These are phyloP conservation scores for Eucalyptus sp. DNA, from an alignment of 345 rosid species.

Conservation along the genomic window DNA sequence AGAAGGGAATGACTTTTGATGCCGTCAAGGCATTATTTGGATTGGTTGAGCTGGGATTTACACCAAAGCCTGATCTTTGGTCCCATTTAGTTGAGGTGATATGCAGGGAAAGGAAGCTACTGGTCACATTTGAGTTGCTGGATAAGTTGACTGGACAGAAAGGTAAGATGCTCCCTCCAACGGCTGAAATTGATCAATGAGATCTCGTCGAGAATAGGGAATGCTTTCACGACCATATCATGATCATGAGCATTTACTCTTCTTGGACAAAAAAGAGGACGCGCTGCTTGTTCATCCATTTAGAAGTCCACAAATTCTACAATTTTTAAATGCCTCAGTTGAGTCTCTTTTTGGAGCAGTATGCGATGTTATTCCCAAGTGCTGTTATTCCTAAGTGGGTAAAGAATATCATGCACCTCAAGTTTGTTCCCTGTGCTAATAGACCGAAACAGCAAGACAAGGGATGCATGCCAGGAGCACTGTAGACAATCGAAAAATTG, in stretches of 20 bases:
- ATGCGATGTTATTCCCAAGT: background rate
- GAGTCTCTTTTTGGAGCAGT: background rate
- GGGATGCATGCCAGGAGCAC: background rate
- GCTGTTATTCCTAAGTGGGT: background rate
- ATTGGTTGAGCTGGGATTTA: conserved; percentile 46
- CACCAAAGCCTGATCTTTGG: conserved; percentile 57
- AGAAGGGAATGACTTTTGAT: conserved; percentile 38
- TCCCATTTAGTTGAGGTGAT: conserved; percentile 33
- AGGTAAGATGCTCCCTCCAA: background rate
- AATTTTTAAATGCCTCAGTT: background rate
- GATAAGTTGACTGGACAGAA: conserved; percentile 31
- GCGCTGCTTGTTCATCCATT: background rate
- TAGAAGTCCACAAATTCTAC: background rate
- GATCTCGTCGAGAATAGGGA: background rate
- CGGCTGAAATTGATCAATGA: background rate
- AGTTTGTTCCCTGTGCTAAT: background rate
- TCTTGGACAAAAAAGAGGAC: background rate
- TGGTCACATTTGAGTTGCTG: conserved; percentile 40
- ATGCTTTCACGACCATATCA: background rate
- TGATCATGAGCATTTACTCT: background rate
- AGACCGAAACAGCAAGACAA: background rate
- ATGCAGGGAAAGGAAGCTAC: conserved; percentile 66
- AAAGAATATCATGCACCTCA: background rate
- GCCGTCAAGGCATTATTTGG: conserved; percentile 27
- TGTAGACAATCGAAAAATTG: background rate